These are phyloP conservation scores for Ophiocordyceps sinensis DNA, from an alignment of 2,329 filamentous ascomycete genomes.

Conservation along the genomic window DNA sequence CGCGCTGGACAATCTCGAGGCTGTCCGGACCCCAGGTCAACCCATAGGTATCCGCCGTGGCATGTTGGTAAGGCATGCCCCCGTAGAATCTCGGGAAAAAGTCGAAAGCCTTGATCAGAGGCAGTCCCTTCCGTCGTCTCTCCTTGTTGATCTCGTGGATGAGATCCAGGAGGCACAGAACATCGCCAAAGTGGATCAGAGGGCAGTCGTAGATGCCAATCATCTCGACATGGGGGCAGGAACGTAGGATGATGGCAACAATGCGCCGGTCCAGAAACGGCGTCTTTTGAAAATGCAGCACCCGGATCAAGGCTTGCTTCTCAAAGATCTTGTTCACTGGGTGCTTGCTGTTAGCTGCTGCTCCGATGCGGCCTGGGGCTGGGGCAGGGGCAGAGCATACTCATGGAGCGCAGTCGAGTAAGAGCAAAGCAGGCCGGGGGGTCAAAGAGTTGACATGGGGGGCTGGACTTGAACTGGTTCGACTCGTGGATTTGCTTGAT, in stretches of 20 bases:
- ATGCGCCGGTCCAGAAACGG: conserved; percentile 18
- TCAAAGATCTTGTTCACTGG: conserved; percentile 11
- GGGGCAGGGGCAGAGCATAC: conserved; percentile 9
- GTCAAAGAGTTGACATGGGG: conserved; percentile 2
- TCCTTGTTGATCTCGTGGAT: conserved; percentile 19
- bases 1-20: conserved; percentile 15
- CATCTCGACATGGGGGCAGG: conserved; percentile 15
- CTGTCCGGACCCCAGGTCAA: conserved; percentile 12
- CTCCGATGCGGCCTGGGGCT: background rate
- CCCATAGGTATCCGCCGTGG: conserved; percentile 11
- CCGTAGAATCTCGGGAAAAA: conserved; percentile 19
- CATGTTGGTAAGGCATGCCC: conserved; percentile 9
- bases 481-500: conserved; percentile 4
- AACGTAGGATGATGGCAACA: conserved; percentile 19
- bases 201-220: conserved; percentile 23
- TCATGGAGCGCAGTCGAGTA: conserved; percentile 3
- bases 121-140: conserved; percentile 3
- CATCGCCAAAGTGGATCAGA: conserved; percentile 20
- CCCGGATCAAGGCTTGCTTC: conserved; percentile 6
- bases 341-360: conserved; percentile 7
- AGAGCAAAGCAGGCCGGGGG: conserved; percentile 4
- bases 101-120: conserved; percentile 14
- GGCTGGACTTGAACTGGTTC: conserved; percentile 6
- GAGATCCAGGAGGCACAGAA: conserved; percentile 18
- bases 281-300: conserved; percentile 16